Evolutionary conservation across 176 grass and related monocot species (phyloP).

Genomic region (Aechmea fasciata): DNA sequence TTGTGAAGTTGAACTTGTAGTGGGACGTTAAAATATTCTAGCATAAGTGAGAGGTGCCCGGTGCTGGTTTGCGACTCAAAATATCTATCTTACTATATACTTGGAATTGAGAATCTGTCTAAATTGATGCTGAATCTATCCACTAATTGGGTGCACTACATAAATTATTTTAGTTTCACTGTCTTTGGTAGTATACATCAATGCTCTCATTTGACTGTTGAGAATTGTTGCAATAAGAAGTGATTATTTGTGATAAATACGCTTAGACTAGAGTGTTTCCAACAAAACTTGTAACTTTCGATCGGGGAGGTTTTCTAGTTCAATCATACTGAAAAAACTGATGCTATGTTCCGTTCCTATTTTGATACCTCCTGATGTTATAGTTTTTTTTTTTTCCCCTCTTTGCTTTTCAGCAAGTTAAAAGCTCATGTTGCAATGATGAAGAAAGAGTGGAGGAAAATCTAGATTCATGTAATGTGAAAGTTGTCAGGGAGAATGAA

Average conservation of each 20-base stretch:
- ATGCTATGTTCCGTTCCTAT: neutral
- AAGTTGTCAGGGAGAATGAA: constrained; percentile 6
- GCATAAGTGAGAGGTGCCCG: neutral
- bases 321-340: too few species aligned
- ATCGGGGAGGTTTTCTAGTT: too few species aligned
- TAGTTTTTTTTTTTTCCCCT: constrained; percentile 10
- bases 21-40: neutral
- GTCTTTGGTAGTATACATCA: too few species aligned
- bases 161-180: too few species aligned
- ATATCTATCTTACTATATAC: neutral
- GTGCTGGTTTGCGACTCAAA: neutral
- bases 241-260: too few species aligned
- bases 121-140: too few species aligned
- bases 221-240: too few species aligned
- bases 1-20: neutral
- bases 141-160: too few species aligned
- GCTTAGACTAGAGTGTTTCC: too few species aligned
- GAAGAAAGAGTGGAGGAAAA: constrained; percentile 8
- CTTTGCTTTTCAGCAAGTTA: constrained; percentile 20
- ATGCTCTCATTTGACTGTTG: too few species aligned
- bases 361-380: constrained; percentile 6
- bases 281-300: too few species aligned
- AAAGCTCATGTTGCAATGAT: constrained; percentile 11
- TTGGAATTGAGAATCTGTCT: neutral
- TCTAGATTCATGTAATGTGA: neutral